Conservation (phyloP, 352 stramenopile genomes). For the Phytophthora constricta region DNA sequence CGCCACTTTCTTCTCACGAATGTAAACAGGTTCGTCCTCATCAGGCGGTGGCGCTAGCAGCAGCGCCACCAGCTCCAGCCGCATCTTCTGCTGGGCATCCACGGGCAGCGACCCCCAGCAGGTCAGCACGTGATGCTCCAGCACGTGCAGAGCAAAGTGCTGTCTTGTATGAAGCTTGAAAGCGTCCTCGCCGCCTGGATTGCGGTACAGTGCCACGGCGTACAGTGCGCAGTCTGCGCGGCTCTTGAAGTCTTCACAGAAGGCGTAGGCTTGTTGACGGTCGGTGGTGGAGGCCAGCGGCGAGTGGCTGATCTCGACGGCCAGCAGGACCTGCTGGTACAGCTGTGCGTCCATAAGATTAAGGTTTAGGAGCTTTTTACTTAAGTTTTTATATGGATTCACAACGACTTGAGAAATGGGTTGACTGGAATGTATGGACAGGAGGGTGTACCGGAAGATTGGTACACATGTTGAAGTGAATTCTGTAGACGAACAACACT, state of each 20-base stretch:
- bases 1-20: slow-evolving; percentile 82
- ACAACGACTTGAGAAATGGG: no score
- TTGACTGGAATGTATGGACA: no score
- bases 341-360: slow-evolving; percentile 65
- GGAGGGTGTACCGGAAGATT: no score
- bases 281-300: slow-evolving; percentile 49
- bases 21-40: slow-evolving; percentile 60
- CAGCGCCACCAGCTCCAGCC: slow-evolving; percentile 63
- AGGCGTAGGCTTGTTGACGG: slow-evolving; percentile 65
- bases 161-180: slow-evolving; percentile 60
- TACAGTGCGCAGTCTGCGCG: slow-evolving; percentile 74
- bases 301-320: slow-evolving; percentile 78
- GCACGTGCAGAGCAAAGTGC: slow-evolving; percentile 82
- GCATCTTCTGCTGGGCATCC: slow-evolving; percentile 54
- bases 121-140: slow-evolving; percentile 74
- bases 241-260: slow-evolving; percentile 80
- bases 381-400: no score
- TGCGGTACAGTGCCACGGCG: slow-evolving; percentile 75
- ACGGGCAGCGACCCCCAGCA: slow-evolving; percentile 56
- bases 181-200: slow-evolving; percentile 38
- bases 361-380: neutral
- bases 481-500: no score
- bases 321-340: slow-evolving; percentile 77
- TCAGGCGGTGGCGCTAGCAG: slow-evolving; percentile 33
- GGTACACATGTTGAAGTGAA: no score